Base-by-base conservation (phyloP, 148 eudicot species). In the Rhododendron griersonianum region DNA sequence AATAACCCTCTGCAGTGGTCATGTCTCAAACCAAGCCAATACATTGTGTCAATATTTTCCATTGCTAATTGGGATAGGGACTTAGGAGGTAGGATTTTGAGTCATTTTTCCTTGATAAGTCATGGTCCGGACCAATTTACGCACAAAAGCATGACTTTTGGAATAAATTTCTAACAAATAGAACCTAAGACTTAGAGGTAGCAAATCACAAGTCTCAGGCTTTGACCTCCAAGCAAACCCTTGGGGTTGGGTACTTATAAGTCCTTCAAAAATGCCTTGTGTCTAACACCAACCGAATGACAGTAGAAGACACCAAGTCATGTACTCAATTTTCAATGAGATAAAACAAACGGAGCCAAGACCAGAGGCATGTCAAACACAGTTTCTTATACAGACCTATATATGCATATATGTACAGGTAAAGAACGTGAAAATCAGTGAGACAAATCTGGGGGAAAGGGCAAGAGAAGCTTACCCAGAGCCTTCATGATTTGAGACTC, bases 401-500 rank as follows among this genome's bases (percentile, higher is more conserved):
- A 73, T 33, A 11, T 11, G 47, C 47, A 19, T 18, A 39, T 15
- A 3, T 50, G 30, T 55, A 16, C 41, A 55, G n/a, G 11, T 37
- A 77, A 21, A 77, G 2, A 55, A 9, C 23, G 15, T 33, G 18
- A 28, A 9, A 59, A 39, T 21, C 41, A 16, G n/a, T 11, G 23
- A 11, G 5, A 15, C 5, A 63, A 39, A 41, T 21, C 28, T 14
- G 10, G 28, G 53, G 33, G 7, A 14, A 3, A 0, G 0, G n/a
- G 33, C 6, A 23, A 59, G 21, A 14, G 3, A 5, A 81, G 15
- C 23, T 6, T 83, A 96, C 99, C 98, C 7, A 96, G 88, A 75
- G 87, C 91, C 92, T 89, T 92, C 90, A 92, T 92, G 84, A 94
- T 92, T 87, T 91, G 94, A 55, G 98, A 98, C 30, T 95, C 98